phyloP scores from a whole-genome alignment of 768 basidiomycete genomes.

The Termitomyces heimii region DNA sequence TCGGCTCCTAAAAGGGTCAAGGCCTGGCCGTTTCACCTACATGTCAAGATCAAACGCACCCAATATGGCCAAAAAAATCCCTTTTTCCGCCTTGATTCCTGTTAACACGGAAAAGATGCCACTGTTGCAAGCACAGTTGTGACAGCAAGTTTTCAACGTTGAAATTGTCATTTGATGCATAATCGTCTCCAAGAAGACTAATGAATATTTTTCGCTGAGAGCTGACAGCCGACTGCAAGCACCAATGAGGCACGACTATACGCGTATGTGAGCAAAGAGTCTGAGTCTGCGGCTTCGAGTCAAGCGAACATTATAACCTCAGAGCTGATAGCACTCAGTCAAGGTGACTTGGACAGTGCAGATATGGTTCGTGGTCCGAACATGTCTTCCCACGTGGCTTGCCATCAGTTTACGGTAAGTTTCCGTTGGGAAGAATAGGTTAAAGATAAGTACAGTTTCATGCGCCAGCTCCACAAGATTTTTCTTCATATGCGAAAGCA shows the following conservation, averaged over 20 bases:
- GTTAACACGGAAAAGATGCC: not conserved
- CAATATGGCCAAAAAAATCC: not conserved
- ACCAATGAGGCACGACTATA: not conserved
- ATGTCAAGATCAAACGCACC: not conserved
- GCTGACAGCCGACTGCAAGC: not conserved
- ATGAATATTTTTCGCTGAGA: not conserved
- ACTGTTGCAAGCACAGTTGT: not conserved
- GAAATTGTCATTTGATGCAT: not conserved
- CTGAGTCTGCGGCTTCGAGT: too few relatives aligned
- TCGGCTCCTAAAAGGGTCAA: conserved; percentile 3
- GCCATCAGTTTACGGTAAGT: not conserved
- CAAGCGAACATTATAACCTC: too few relatives aligned
- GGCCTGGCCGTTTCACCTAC: not conserved
- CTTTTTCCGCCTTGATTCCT: not conserved
- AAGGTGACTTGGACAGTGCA: too few relatives aligned
- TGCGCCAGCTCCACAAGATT: not conserved
- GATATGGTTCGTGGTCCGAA: not conserved
- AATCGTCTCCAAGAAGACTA: conserved; percentile 1
- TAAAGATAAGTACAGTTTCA: not conserved
- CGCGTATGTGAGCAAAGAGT: too few relatives aligned
- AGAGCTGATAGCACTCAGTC: too few relatives aligned
- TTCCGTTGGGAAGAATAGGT: not conserved
- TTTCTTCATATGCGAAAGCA: too few relatives aligned
- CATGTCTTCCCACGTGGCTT: not conserved
- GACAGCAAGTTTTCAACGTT: not conserved